Percentiles rank a stretch among this genome's conserved stretches.
These are phyloP conservation scores for Calonectria pseudoreteaudii DNA, from an alignment of 2,329 filamentous ascomycete species.

Conservation along the genomic window DNA sequence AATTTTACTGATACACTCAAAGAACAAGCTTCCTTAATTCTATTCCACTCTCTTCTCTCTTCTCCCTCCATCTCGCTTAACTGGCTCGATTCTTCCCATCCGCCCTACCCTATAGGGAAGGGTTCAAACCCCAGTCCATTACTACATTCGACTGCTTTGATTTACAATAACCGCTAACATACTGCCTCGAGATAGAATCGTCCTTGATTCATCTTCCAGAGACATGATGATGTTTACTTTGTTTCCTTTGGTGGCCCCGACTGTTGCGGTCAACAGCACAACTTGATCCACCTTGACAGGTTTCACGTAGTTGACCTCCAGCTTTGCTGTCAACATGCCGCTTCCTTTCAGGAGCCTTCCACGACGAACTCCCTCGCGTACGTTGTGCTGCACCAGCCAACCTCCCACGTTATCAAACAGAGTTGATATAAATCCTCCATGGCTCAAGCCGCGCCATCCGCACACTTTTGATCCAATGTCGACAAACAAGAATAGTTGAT, in stretches of 20 bases:
- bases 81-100: too few species aligned
- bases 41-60: too few species aligned
- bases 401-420: background rate
- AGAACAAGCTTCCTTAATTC: too few species aligned
- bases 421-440: background rate
- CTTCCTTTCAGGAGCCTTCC: background rate
- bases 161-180: background rate
- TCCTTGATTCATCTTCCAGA: background rate
- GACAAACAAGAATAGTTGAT: background rate
- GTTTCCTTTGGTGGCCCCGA: background rate
- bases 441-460: background rate
- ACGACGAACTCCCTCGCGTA: background rate
- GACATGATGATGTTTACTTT: background rate
- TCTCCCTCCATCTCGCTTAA: too few species aligned
- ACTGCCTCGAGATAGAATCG: background rate
- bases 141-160: background rate
- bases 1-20: too few species aligned
- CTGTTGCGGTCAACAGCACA: background rate
- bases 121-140: too few species aligned
- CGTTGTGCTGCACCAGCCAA: background rate
- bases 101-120: too few species aligned
- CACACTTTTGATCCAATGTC: background rate
- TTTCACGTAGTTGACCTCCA: background rate
- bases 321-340: background rate
- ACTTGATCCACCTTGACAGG: background rate